Percentiles rank a stretch among this genome's conserved stretches.
Conservation (phyloP, 2,329 filamentous ascomycete species). For the Penicillium sp. region DNA sequence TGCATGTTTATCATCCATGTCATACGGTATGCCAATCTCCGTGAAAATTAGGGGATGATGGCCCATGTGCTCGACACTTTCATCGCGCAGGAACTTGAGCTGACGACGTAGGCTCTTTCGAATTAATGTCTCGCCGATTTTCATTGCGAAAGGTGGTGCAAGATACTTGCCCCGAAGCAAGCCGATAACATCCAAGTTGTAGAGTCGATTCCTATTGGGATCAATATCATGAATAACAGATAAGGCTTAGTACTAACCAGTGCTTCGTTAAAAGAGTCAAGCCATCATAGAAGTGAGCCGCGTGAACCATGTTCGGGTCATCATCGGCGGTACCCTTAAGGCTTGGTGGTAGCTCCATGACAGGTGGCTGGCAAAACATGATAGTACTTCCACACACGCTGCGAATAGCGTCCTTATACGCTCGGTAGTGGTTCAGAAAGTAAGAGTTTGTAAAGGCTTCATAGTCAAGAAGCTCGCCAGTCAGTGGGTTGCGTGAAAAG, state of each 20-base stretch:
- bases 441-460: slow-evolving; percentile 82
- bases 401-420: slow-evolving; percentile 66
- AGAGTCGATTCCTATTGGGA: slow-evolving; percentile 62
- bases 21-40: slow-evolving; percentile 95
- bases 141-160: slow-evolving; percentile 81
- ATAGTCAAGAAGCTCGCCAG: slow-evolving; percentile 66
- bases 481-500: slow-evolving; percentile 68
- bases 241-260: slow-evolving; percentile 47
- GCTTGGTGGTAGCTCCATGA: slow-evolving; percentile 78
- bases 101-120: slow-evolving; percentile 87
- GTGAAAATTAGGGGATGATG: slow-evolving; percentile 81
- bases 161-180: slow-evolving; percentile 80
- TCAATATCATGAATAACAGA: slow-evolving; percentile 5
- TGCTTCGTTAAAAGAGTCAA: slow-evolving; percentile 96
- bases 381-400: slow-evolving; percentile 71
- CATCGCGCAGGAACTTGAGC: slow-evolving; percentile 68
- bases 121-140: slow-evolving; percentile 85
- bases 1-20: slow-evolving; percentile 94
- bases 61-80: slow-evolving; percentile 78
- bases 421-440: slow-evolving; percentile 77
- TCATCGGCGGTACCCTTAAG: slow-evolving; percentile 84
- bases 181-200: slow-evolving; percentile 93
- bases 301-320: slow-evolving; percentile 80
- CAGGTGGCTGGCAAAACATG: slow-evolving; percentile 82
- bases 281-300: slow-evolving; percentile 93